Conservation (phyloP, 2,329 filamentous ascomycete species). For the Fusarium globosum region DNA sequence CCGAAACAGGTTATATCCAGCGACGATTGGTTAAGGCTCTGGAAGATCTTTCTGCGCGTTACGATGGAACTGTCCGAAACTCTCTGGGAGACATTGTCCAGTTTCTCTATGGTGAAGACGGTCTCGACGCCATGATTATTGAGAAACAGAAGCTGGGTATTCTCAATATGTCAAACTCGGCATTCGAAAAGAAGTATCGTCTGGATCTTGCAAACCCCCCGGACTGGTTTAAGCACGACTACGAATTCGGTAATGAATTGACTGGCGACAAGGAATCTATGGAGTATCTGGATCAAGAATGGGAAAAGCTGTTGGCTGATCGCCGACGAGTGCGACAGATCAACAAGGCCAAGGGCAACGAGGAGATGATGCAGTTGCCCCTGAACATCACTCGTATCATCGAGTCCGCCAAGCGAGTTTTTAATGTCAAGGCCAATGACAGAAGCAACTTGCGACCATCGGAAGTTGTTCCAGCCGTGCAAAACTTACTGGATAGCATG, state of each 20-base stretch:
- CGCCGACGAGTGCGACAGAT: constrained; percentile 79
- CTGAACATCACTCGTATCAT: constrained; percentile 93
- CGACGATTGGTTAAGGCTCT: constrained; percentile 97
- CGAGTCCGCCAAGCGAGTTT: constrained; percentile 87
- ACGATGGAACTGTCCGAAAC: constrained; percentile 97
- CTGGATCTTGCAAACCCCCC: constrained; percentile 73
- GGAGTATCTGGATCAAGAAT: constrained; percentile 87
- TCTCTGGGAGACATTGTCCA: constrained; percentile 96
- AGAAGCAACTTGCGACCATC: constrained; percentile 90
- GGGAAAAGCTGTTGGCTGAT: constrained; percentile 79
- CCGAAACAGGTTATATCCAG: constrained; percentile 99
- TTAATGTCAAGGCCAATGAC: constrained; percentile 86
- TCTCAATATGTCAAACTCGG: constrained; percentile 80
- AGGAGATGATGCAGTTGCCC: constrained; percentile 89
- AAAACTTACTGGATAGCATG: constrained; percentile 78
- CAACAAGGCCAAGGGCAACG: constrained; percentile 75
- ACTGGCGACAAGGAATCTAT: constrained; percentile 89
- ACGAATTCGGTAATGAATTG: constrained; percentile 86
- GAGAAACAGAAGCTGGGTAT: constrained; percentile 92
- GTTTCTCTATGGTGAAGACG: constrained; percentile 98
- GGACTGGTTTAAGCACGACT: constrained; percentile 70
- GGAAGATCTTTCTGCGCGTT: constrained; percentile 97
- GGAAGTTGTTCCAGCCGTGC: constrained; percentile 85
- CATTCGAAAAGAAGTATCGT: constrained; percentile 84
- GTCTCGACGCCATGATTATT: constrained; percentile 91